These are phyloP conservation scores for Vitis vinifera DNA, from an alignment of 164 flowering plant genomes.

Conservation along the genomic window DNA sequence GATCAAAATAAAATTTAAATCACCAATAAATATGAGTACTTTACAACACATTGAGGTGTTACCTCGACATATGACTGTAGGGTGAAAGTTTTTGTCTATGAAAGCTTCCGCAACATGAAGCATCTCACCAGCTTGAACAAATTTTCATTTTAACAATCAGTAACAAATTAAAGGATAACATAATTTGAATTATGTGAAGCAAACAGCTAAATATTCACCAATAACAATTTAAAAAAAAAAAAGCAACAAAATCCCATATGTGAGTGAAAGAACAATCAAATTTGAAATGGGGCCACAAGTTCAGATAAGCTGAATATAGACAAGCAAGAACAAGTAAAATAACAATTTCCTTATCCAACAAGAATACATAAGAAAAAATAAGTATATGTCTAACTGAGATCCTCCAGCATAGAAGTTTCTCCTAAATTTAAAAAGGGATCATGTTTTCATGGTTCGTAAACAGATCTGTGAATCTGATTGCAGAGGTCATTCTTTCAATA, in stretches of 20 bases:
- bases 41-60: neutral
- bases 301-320: too few relatives aligned
- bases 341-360: too few relatives aligned
- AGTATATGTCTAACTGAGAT: too few relatives aligned
- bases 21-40: neutral
- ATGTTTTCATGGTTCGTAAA: too few relatives aligned
- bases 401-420: too few relatives aligned
- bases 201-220: neutral
- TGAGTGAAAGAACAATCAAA: too few relatives aligned
- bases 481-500: too few relatives aligned
- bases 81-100: slow-evolving; percentile 81
- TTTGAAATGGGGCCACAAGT: too few relatives aligned
- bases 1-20: neutral
- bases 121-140: slow-evolving; percentile 89
- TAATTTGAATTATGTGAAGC: neutral
- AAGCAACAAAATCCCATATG: neutral
- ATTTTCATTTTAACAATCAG: neutral
- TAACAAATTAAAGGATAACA: neutral
- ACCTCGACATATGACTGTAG: slow-evolving; percentile 95
- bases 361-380: too few relatives aligned
- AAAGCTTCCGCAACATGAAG: slow-evolving; percentile 97
- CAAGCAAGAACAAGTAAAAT: too few relatives aligned
- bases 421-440: too few relatives aligned
- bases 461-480: too few relatives aligned
- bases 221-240: neutral